A percentile compares a stretch with the other conserved stretches of the same genome.
Conservation (phyloP, 257 asterid species). For the Nicotiana undulata region DNA sequence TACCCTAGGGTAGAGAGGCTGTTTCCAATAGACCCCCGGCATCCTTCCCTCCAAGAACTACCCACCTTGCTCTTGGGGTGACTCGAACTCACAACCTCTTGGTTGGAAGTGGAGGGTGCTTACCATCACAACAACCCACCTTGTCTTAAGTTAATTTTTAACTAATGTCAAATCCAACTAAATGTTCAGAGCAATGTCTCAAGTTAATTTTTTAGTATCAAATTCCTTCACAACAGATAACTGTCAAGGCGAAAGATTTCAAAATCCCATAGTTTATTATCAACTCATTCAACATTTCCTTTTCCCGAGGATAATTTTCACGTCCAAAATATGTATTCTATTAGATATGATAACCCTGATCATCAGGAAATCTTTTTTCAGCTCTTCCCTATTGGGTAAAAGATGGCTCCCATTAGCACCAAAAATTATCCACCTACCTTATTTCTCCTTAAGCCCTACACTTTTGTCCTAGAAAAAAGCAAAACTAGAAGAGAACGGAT, state of each 20-base stretch:
- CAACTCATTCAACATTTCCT: background rate
- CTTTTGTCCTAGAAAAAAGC: background rate
- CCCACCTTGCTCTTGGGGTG: too few species aligned
- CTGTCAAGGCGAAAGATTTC: background rate
- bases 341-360: background rate
- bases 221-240: background rate
- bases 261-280: background rate
- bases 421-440: background rate
- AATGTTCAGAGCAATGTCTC: background rate
- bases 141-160: too few species aligned
- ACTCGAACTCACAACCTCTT: too few species aligned
- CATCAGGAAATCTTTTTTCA: background rate
- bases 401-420: background rate
- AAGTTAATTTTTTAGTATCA: background rate
- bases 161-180: background rate
- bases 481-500: background rate
- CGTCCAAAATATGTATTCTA: background rate
- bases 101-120: too few species aligned
- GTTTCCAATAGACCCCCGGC: too few species aligned
- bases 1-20: too few species aligned
- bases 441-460: background rate
- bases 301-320: background rate
- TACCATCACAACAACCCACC: too few species aligned
- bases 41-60: too few species aligned
- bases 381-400: background rate